These are phyloP conservation scores for Erysimum cheiranthoides DNA, from an alignment of 345 rosid species.

Conservation along the genomic window DNA sequence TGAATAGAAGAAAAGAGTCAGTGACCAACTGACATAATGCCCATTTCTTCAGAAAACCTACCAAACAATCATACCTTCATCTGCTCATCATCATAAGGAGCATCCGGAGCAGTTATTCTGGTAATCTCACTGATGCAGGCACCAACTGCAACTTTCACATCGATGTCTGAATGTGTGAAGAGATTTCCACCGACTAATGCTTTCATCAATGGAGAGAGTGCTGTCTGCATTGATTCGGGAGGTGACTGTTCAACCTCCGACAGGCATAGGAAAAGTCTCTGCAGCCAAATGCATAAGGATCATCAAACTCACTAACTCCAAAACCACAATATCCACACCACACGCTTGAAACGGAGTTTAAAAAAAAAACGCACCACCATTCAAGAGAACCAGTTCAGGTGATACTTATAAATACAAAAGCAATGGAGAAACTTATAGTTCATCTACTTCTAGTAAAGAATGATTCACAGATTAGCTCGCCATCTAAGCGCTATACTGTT, in stretches of 20 bases:
- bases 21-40: conserved; percentile 3
- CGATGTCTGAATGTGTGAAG: conserved; percentile 71
- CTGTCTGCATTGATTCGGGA: conserved; percentile 61
- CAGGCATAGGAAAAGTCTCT: conserved; percentile 73
- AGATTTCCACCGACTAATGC: conserved; percentile 73
- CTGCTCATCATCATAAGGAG: conserved; percentile 88
- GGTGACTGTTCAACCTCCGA: conserved; percentile 92
- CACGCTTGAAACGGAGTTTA: conserved; percentile 3
- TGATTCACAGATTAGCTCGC: background rate
- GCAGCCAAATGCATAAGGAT: conserved; percentile 36
- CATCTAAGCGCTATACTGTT: background rate
- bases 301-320: conserved; percentile 18
- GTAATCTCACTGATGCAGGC: conserved; percentile 97
- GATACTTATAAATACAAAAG: background rate
- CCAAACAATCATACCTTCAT: conserved; percentile 69
- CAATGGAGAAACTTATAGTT: background rate
- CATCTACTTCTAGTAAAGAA: conserved; percentile 2
- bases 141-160: conserved; percentile 91
- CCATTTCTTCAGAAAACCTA: background rate
- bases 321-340: background rate
- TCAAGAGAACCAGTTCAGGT: background rate
- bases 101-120: conserved; percentile 98
- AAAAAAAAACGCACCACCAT: background rate
- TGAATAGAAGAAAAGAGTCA: conserved; percentile 25
- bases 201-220: conserved; percentile 71